A percentile compares a stretch with the other conserved stretches of the same genome.
phyloP scores from a whole-genome alignment of 805 yeast species.

The Candida stauntonica region DNA sequence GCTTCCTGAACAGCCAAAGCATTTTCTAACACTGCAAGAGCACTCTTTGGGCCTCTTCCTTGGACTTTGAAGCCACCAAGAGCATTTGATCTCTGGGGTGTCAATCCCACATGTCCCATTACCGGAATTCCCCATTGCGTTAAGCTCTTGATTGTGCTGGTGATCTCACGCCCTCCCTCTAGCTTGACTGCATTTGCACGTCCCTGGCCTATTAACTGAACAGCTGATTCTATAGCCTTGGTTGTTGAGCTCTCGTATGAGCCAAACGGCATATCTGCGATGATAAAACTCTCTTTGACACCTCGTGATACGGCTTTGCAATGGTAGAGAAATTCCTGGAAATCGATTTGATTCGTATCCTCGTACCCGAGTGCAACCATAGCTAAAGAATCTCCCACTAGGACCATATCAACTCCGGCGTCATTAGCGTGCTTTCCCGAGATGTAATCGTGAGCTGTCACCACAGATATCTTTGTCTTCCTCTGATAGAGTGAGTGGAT shows the following conservation, averaged over 20 bases:
- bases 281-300: slow-evolving; percentile 54
- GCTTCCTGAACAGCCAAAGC: slow-evolving; percentile 67
- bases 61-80: slow-evolving; percentile 88
- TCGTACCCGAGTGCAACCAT: slow-evolving; percentile 86
- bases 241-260: slow-evolving; percentile 61
- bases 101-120: slow-evolving; percentile 86
- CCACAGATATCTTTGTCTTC: slow-evolving; percentile 41
- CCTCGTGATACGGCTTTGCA: slow-evolving; percentile 76
- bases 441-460: slow-evolving; percentile 89
- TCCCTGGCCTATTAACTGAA: slow-evolving; percentile 48
- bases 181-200: slow-evolving; percentile 71
- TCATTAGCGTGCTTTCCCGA: slow-evolving; percentile 67
- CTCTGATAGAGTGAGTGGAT: slow-evolving; percentile 31
- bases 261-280: slow-evolving; percentile 91
- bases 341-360: slow-evolving; percentile 68
- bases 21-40: slow-evolving; percentile 55
- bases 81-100: slow-evolving; percentile 80
- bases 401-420: slow-evolving; percentile 61
- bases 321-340: slow-evolving; percentile 78
- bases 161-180: slow-evolving; percentile 70
- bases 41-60: slow-evolving; percentile 55
- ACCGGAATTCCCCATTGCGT: slow-evolving; percentile 78
- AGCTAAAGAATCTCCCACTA: slow-evolving; percentile 90
- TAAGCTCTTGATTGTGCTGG: slow-evolving; percentile 50
- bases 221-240: slow-evolving; percentile 59